These are phyloP conservation scores for Pulveroboletus sp. DNA, from an alignment of 768 basidiomycete genomes.

Conservation along the genomic window DNA sequence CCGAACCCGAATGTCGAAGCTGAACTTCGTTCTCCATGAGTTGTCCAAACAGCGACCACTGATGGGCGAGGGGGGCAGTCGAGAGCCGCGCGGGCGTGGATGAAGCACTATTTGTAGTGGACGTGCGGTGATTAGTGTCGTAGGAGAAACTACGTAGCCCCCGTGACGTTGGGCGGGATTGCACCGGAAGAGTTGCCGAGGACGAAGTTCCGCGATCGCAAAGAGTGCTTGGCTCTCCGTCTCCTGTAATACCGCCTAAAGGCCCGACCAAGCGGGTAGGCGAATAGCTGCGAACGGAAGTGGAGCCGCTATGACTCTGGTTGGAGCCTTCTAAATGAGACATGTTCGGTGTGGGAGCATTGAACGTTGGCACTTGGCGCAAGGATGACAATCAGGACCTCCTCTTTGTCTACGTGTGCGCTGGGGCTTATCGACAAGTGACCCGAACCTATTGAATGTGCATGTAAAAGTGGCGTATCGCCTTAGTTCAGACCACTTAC, in stretches of 20 bases:
- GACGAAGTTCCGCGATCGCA: conserved; percentile 19
- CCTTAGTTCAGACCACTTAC: no score
- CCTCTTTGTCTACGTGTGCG: no score
- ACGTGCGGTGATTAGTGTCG: neutral
- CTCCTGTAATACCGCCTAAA: conserved; percentile 18
- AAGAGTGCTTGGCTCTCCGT: conserved; percentile 13
- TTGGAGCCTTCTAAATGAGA: conserved; percentile 55
- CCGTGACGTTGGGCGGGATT: neutral
- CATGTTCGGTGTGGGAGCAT: no score
- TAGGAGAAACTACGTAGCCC: conserved; percentile 14
- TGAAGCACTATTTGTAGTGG: conserved; percentile 11
- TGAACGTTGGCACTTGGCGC: no score
- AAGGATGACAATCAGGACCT: no score
- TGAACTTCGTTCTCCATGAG: conserved; percentile 66
- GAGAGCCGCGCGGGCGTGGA: conserved; percentile 12
- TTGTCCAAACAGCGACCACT: conserved; percentile 70
- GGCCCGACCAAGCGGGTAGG: conserved; percentile 21
- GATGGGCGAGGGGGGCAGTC: conserved; percentile 11
- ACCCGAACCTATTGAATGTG: neutral
- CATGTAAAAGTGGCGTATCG: no score
- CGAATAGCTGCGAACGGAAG: conserved; percentile 32
- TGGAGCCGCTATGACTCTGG: conserved; percentile 79
- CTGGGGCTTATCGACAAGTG: conserved; percentile 2
- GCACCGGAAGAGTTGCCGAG: neutral
- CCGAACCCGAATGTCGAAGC: conserved; percentile 15